Evolutionary conservation across 148 eudicot genomes (phyloP).

Genomic region (Gaultheria prostrata): DNA sequence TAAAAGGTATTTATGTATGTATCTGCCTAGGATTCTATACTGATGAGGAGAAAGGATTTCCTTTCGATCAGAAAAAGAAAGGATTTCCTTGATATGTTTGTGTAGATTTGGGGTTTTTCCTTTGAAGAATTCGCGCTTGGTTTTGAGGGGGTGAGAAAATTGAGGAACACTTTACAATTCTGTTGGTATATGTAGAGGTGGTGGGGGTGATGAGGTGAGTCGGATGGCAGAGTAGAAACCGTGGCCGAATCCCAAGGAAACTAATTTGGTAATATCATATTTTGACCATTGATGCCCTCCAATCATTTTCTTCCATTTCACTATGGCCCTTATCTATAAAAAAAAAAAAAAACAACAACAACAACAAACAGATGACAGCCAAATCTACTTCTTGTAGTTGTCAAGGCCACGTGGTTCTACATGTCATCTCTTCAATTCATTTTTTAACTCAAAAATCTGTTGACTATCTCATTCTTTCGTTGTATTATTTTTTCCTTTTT

Average conservation of each 20-base stretch:
- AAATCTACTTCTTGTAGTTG: not conserved
- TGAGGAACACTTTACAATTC: not conserved
- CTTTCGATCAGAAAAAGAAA: not conserved
- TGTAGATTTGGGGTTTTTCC: not conserved
- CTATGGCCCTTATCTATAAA: not conserved
- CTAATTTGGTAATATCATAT: not conserved
- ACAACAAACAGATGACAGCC: not conserved
- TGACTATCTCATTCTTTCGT: not conserved
- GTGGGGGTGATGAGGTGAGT: not conserved
- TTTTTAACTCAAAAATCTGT: not conserved
- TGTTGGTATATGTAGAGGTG: not conserved
- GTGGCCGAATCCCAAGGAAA: constrained; percentile 20
- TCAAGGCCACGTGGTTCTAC: not conserved
- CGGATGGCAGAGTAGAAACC: not conserved
- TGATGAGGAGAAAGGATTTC: not conserved
- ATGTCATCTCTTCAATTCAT: not conserved
- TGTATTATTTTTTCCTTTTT: too few species aligned
- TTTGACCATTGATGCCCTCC: not conserved
- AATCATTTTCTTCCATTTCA: not conserved
- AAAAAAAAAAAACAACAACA: not conserved
- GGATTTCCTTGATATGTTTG: not conserved
- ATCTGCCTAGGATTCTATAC: too few species aligned
- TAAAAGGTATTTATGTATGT: not conserved
- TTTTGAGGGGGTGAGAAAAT: not conserved
- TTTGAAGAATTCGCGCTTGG: not conserved